phyloP scores from a whole-genome alignment of 2,329 filamentous ascomycete genomes.

The Penicillium paneum region DNA sequence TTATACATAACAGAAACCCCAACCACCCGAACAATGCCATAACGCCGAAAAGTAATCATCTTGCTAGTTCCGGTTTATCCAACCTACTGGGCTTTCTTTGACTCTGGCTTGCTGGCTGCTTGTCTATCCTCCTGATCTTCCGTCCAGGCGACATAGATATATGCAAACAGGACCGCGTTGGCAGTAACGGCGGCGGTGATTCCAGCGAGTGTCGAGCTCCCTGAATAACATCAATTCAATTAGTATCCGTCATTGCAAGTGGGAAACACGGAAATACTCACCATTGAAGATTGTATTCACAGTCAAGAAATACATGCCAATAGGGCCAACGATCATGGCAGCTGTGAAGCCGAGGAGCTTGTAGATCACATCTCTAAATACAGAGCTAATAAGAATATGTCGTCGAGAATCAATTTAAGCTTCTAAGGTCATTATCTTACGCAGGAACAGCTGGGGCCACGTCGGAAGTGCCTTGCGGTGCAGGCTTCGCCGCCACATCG shows the following conservation, averaged over 20 bases:
- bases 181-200: constrained; percentile 82
- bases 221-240: constrained; percentile 47
- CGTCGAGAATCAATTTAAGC: not conserved
- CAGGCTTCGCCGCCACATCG: constrained; percentile 29
- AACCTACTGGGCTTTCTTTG: constrained; percentile 44
- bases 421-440: constrained; percentile 50
- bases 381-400: constrained; percentile 2
- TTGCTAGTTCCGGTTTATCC: not conserved
- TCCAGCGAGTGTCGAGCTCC: constrained; percentile 84
- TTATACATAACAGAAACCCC: not conserved
- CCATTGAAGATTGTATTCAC: constrained; percentile 75
- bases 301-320: constrained; percentile 83
- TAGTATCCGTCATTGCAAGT: not conserved
- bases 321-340: constrained; percentile 84
- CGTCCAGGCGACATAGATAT: constrained; percentile 84
- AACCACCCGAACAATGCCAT: not conserved
- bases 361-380: constrained; percentile 70
- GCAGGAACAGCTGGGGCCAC: constrained; percentile 79
- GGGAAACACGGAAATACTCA: constrained; percentile 41
- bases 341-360: constrained; percentile 89
- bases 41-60: constrained; percentile 10
- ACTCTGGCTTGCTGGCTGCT: constrained; percentile 52
- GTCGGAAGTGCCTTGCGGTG: constrained; percentile 58
- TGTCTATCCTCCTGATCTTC: constrained; percentile 80
- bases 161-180: constrained; percentile 86